A percentile compares a stretch with the other conserved stretches of the same genome.
Conservation (phyloP, 495 filamentous ascomycete genomes). For the Haplographium delicatum region DNA sequence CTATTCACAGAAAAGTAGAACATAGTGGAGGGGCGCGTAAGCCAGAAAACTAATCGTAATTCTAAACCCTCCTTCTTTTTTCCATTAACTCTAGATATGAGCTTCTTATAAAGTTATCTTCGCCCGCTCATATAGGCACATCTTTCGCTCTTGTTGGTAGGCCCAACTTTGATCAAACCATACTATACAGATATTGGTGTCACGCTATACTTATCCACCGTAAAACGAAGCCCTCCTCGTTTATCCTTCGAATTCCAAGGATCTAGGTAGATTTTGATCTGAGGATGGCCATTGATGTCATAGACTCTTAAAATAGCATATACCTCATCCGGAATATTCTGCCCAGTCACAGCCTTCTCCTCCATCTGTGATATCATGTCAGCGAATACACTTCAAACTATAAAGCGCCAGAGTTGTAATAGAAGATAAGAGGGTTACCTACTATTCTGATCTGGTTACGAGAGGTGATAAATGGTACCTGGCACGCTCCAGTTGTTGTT, state of each 20-base stretch:
- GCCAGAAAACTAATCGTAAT: too few relatives aligned
- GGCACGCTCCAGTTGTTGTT: background rate
- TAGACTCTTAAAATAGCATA: constrained; percentile 3
- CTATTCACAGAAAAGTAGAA: too few relatives aligned
- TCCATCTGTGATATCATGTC: constrained; percentile 1
- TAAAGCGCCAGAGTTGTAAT: background rate
- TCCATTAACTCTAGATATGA: too few relatives aligned
- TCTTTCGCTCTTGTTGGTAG: too few relatives aligned
- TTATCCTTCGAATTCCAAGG: constrained; percentile 1
- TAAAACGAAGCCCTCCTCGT: constrained; percentile 1
- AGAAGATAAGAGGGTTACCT: background rate
- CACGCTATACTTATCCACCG: constrained; percentile 1
- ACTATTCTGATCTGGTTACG: constrained; percentile 1
- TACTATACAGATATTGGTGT: constrained; percentile 2
- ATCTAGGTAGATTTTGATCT: constrained; percentile 1
- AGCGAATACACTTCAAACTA: background rate
- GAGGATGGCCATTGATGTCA: background rate
- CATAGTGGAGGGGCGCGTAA: too few relatives aligned
- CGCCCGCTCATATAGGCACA: too few relatives aligned
- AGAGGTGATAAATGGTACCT: constrained; percentile 2
- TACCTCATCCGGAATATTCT: constrained; percentile 1
- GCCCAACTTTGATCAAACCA: constrained; percentile 3
- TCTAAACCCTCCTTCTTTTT: too few relatives aligned
- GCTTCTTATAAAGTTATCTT: too few relatives aligned
- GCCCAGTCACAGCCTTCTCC: background rate